phyloP scores from a whole-genome alignment of 805 yeast genomes.

The Blastobotrys attinorum region DNA sequence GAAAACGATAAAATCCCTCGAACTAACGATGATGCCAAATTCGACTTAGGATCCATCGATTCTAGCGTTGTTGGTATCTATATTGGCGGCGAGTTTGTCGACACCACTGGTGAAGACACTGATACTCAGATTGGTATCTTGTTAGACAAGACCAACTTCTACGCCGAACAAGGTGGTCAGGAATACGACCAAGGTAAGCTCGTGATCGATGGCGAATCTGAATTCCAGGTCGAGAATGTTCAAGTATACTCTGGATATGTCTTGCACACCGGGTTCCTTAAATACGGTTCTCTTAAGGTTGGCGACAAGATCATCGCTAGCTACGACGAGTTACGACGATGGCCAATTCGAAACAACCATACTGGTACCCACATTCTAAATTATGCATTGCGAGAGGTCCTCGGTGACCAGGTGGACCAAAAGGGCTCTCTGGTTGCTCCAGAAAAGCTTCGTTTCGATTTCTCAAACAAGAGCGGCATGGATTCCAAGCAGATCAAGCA shows the following conservation, averaged over 20 bases:
- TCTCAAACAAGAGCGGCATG: slow-evolving; percentile 85
- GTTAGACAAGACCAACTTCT: slow-evolving; percentile 86
- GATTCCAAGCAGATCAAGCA: slow-evolving; percentile 59
- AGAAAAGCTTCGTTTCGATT: slow-evolving; percentile 93
- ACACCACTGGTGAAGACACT: slow-evolving; percentile 28
- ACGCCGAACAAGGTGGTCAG: slow-evolving; percentile 99
- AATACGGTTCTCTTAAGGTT: slow-evolving; percentile 65
- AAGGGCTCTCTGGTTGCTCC: slow-evolving; percentile 95
- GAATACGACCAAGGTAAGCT: slow-evolving; percentile 92
- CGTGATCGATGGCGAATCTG: slow-evolving; percentile 78
- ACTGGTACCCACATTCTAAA: slow-evolving; percentile 96
- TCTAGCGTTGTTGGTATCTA: slow-evolving; percentile 67
- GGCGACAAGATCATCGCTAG: slow-evolving; percentile 74
- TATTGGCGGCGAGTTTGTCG: slow-evolving; percentile 52
- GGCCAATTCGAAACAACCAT: slow-evolving; percentile 95
- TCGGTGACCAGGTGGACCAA: slow-evolving; percentile 88
- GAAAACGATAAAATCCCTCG: slow-evolving; percentile 51
- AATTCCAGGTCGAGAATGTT: slow-evolving; percentile 85
- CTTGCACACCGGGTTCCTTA: slow-evolving; percentile 81
- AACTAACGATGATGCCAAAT: slow-evolving; percentile 79
- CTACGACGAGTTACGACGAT: slow-evolving; percentile 86
- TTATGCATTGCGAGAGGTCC: slow-evolving; percentile 74
- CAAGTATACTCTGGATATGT: slow-evolving; percentile 93
- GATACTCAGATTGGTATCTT: slow-evolving; percentile 65
- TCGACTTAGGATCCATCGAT: slow-evolving; percentile 56